Evolutionary conservation across 2,329 filamentous ascomycete species (phyloP).

Genomic region (Sporothrix schenckii): DNA sequence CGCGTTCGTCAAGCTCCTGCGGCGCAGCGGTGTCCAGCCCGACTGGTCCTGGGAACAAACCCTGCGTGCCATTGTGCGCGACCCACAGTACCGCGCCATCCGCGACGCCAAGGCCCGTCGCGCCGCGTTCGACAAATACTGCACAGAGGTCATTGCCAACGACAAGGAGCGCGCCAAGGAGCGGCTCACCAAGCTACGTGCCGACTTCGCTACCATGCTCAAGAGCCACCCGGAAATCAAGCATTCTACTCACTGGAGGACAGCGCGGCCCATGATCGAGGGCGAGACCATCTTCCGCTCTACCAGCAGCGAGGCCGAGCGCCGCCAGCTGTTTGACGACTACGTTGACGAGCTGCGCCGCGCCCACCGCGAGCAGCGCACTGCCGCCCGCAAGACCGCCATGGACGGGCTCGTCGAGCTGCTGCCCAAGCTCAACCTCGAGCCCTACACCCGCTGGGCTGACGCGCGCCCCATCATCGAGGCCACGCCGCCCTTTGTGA

Average conservation of each 20-base stretch:
- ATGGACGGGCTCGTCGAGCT: constrained; percentile 81
- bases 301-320: constrained; percentile 83
- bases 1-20: constrained; percentile 88
- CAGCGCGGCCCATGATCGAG: constrained; percentile 89
- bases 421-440: constrained; percentile 77
- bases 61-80: constrained; percentile 81
- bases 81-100: constrained; percentile 89
- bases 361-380: constrained; percentile 74
- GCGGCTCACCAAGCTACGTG: constrained; percentile 83
- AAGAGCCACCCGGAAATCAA: constrained; percentile 96
- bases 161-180: constrained; percentile 96
- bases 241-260: constrained; percentile 96
- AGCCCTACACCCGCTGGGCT: constrained; percentile 93
- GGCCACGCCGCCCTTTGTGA: constrained; percentile 72
- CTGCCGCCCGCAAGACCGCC: constrained; percentile 72
- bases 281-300: constrained; percentile 94
- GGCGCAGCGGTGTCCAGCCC: constrained; percentile 79
- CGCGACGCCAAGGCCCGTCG: constrained; percentile 91
- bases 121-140: constrained; percentile 92
- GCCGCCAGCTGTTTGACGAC: constrained; percentile 88
- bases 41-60: constrained; percentile 94
- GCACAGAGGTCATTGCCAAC: constrained; percentile 82
- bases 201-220: constrained; percentile 95
- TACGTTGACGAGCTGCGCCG: constrained; percentile 87
- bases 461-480: constrained; percentile 84